Base-by-base conservation (phyloP, 2,329 filamentous ascomycete genomes). In the Diaporthe australafricana region DNA sequence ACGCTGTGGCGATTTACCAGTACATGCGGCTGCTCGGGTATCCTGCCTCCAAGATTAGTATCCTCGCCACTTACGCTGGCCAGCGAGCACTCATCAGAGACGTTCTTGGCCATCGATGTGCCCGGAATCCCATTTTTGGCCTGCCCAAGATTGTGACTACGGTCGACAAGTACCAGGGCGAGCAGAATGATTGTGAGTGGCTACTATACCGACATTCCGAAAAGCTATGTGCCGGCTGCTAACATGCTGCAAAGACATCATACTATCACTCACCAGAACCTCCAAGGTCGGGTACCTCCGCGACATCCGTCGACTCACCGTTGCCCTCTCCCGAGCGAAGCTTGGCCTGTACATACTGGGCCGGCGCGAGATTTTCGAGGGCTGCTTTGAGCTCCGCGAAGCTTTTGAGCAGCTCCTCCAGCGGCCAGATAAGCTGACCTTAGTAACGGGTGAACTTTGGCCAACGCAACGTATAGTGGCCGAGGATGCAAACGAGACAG, bases 11-110 rank as follows among this genome's bases (percentile, higher is more conserved):
- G 3, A 88, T 99, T 38, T 99, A 92, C 83, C 95, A 98, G 83
- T 99, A 98, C 81, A 98, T 99, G 96, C 92, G 96, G 25, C 86
- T 99, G 25, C 90, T 99, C 5, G 96, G 96, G 22, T 99, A 99
- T 77, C 94, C 96, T 6, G 93, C 94, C 0, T 81, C 84, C 22
- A 90, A 92, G 79, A 98, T 99, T 77, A 94, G 90, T 62, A 98
- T 99, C 73, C 86, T 99, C 69, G 93, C 95, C 2, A 97, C 96
- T 0, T 99, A 99, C 80, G 95, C 96, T 20, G 96, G 96, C 3
- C 96, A 99, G 80, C 88, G 92, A 72, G 94, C 95, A 40, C 85
- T 99, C 77, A 94, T 99, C 73, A 92, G 89, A 77, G 96, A 99
- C 81, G 94, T 99, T 4, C 84, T 99, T 66, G 85, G 84, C 17